phyloP scores from a whole-genome alignment of 73 alveolate species.

The Paramecium octaurelia region DNA sequence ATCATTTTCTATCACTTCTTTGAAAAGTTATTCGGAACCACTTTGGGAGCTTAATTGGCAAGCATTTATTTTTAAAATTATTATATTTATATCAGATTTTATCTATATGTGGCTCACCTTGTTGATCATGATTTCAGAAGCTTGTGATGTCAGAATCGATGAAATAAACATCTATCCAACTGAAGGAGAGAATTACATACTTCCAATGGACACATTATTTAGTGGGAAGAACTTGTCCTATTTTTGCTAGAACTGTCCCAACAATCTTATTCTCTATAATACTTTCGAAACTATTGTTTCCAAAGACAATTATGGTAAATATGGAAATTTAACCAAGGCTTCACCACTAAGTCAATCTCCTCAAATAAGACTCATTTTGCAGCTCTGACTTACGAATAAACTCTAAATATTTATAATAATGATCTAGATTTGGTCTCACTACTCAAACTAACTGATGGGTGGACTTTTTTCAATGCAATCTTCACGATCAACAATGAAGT shows the following conservation, averaged over 20 bases:
- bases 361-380: neutral
- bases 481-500: neutral
- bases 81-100: neutral
- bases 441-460: neutral
- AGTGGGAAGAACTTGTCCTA: neutral
- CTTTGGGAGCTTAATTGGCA: neutral
- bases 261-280: neutral
- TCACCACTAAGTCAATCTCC: neutral
- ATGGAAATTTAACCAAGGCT: neutral
- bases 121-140: neutral
- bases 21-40: neutral
- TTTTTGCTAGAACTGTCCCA: neutral
- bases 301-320: neutral
- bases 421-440: neutral
- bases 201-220: neutral
- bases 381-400: neutral
- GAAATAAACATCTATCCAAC: neutral
- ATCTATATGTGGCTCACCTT: neutral
- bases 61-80: neutral
- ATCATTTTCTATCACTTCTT: neutral
- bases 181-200: neutral
- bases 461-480: neutral
- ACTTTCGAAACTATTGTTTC: neutral
- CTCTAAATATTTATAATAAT: neutral
- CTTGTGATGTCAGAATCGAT: neutral